A percentile compares a stretch with the other conserved stretches of the same genome.
These are phyloP conservation scores for Leccinellum luteum DNA, from an alignment of 768 basidiomycete species.

Conservation along the genomic window DNA sequence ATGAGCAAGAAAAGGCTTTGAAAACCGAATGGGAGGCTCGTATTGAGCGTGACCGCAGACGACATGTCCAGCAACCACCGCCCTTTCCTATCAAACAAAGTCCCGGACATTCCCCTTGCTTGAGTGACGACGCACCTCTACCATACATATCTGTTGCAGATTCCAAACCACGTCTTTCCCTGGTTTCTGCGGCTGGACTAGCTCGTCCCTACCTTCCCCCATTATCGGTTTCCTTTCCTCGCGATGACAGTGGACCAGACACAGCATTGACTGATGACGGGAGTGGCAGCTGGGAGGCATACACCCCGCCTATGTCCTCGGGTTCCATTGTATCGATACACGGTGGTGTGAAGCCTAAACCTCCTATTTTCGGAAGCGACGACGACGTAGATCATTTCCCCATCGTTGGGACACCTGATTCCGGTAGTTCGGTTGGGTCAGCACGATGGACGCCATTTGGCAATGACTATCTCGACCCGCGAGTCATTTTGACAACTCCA, in stretches of 20 bases:
- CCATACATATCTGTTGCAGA: slow-evolving; percentile 8
- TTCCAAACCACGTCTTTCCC: slow-evolving; percentile 24
- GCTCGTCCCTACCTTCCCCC: slow-evolving; percentile 50
- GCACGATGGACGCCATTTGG: slow-evolving; percentile 31
- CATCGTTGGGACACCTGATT: slow-evolving; percentile 30
- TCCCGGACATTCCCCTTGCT: slow-evolving; percentile 28
- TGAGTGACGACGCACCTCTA: slow-evolving; percentile 20
- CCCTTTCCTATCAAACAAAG: slow-evolving; percentile 25
- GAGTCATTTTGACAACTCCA: slow-evolving; percentile 32
- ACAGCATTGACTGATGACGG: slow-evolving; percentile 49
- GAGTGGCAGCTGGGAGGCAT: slow-evolving; percentile 56
- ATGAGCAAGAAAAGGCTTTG: slow-evolving; percentile 67
- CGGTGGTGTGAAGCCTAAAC: slow-evolving; percentile 29
- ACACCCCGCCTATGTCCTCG: slow-evolving; percentile 60
- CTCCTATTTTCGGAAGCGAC: slow-evolving; percentile 46
- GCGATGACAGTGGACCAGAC: slow-evolving; percentile 51
- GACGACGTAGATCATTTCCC: slow-evolving; percentile 52
- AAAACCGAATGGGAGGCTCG: slow-evolving; percentile 45
- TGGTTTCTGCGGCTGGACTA: slow-evolving; percentile 34
- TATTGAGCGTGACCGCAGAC: slow-evolving; percentile 30
- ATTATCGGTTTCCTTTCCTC: slow-evolving; percentile 37
- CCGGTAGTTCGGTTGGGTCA: slow-evolving; percentile 13
- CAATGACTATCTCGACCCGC: slow-evolving; percentile 28
- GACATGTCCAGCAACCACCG: slow-evolving; percentile 23
- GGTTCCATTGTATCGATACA: slow-evolving; percentile 49